Evolutionary conservation across 1,284 basidiomycete species (phyloP).

Genomic region (Cryptococcus sp.): DNA sequence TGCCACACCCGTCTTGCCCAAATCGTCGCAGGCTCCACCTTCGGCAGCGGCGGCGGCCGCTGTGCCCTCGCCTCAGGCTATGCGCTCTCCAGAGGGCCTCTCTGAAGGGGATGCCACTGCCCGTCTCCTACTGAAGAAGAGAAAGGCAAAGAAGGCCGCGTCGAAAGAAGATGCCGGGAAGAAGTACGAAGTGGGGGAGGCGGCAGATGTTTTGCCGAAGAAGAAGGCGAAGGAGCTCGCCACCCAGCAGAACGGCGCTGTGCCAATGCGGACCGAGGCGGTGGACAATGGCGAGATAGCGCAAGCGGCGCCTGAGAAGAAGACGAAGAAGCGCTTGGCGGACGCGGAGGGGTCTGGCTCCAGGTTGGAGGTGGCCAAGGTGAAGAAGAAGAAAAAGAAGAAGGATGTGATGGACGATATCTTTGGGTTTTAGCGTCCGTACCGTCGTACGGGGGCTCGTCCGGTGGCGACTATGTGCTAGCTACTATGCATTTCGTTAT

Average conservation of each 20-base stretch:
- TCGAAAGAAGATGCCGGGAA: background rate
- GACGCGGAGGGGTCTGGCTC: background rate
- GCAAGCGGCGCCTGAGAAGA: background rate
- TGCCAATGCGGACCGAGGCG: background rate
- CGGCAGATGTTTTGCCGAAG: background rate
- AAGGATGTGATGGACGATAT: constrained; percentile 41
- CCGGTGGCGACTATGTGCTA: no score
- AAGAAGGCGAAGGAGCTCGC: background rate
- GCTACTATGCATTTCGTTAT: no score
- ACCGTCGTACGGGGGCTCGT: no score
- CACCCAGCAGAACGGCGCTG: background rate
- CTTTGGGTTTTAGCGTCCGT: constrained; percentile 22
- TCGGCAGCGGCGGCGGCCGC: background rate
- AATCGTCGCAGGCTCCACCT: background rate
- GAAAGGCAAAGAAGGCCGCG: background rate
- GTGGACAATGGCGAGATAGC: background rate
- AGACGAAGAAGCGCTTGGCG: background rate
- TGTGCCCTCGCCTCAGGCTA: background rate
- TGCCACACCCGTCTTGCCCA: background rate
- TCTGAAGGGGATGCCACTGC: no score
- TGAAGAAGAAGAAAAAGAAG: constrained; percentile 26
- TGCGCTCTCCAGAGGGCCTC: background rate
- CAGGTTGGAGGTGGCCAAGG: background rate
- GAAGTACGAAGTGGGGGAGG: background rate
- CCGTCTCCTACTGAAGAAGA: background rate